Evolutionary conservation across 257 asterid species (phyloP).

Genomic region (Striga asiatica): DNA sequence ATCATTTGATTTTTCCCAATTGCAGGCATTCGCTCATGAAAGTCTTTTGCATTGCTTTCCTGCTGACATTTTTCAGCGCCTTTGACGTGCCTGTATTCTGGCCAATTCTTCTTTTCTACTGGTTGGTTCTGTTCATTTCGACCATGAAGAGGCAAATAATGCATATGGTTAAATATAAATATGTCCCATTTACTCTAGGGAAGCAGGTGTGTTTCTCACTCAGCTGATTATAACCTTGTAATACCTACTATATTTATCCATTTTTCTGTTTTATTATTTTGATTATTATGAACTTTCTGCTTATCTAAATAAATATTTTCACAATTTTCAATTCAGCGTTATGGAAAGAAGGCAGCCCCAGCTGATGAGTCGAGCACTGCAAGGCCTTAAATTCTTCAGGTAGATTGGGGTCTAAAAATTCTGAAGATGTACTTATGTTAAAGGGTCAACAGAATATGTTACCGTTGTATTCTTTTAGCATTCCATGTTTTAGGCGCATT

Average conservation of each 20-base stretch:
- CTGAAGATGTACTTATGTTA: conserved; percentile 22
- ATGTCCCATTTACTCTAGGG: conserved; percentile 90
- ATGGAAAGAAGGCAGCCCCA: conserved; percentile 63
- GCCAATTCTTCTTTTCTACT: conserved; percentile 92
- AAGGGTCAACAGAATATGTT: conserved; percentile 10
- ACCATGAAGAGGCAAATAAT: conserved; percentile 98
- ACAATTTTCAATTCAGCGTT: conserved; percentile 54
- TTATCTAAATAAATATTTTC: too few species aligned
- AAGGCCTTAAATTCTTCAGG: conserved; percentile 44
- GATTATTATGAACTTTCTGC: conserved; percentile 3
- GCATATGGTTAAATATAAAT: conserved; percentile 92
- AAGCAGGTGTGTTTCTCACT: conserved; percentile 57
- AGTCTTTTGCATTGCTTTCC: conserved; percentile 70
- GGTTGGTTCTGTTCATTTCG: conserved; percentile 69
- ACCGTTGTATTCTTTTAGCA: conserved; percentile 19
- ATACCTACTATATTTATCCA: background rate
- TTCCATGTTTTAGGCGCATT: conserved; percentile 18
- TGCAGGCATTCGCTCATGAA: conserved; percentile 80
- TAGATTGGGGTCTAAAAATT: conserved; percentile 23
- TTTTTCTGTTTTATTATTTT: background rate
- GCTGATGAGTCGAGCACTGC: conserved; percentile 42
- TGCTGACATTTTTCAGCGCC: conserved; percentile 85
- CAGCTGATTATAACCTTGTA: background rate
- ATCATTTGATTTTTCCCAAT: conserved; percentile 6
- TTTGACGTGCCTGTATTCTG: conserved; percentile 97